These are phyloP conservation scores for Globisporangium radiosum DNA, from an alignment of 352 stramenopile genomes.

Conservation along the genomic window DNA sequence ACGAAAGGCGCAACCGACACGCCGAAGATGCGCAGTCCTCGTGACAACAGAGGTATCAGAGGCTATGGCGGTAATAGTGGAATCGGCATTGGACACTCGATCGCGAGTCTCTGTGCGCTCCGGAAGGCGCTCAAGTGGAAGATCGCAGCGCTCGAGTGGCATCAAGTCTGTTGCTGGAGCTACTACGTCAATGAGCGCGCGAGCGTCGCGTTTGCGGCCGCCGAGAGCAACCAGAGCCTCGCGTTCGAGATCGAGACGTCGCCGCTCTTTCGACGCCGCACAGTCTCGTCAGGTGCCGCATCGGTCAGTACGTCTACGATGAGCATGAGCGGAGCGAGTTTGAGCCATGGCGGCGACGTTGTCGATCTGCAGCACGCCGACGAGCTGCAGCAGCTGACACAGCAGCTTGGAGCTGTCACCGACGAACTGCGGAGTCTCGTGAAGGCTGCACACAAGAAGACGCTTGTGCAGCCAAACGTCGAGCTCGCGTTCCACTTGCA, in stretches of 20 bases:
- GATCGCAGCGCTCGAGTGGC: slow-evolving; percentile 50
- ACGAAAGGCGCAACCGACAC: slow-evolving; percentile 26
- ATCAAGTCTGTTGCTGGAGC: slow-evolving; percentile 46
- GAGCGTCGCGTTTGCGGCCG: slow-evolving; percentile 30
- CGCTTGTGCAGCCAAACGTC: slow-evolving; percentile 42
- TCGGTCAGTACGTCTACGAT: slow-evolving; percentile 27
- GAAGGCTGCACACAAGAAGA: slow-evolving; percentile 28
- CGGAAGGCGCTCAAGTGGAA: slow-evolving; percentile 61
- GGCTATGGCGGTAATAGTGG: too few species aligned
- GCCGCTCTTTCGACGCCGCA: slow-evolving; percentile 31
- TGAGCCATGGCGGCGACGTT: neutral
- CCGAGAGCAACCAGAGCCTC: slow-evolving; percentile 25
- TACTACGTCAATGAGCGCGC: slow-evolving; percentile 41
- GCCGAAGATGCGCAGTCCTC: slow-evolving; percentile 13
- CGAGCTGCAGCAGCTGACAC: slow-evolving; percentile 36
- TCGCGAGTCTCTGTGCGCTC: slow-evolving; percentile 36
- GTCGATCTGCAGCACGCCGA: slow-evolving; percentile 21
- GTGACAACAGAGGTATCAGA: neutral
- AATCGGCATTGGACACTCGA: slow-evolving; percentile 10
- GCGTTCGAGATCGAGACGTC: slow-evolving; percentile 41
- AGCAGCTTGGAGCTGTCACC: slow-evolving; percentile 39
- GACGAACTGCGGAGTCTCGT: slow-evolving; percentile 34
- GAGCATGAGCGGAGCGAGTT: slow-evolving; percentile 21
- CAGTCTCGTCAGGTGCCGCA: slow-evolving; percentile 18
- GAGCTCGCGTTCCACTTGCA: slow-evolving; percentile 58